Evolutionary conservation across 768 basidiomycete species (phyloP).

Genomic region (Macrolepiota fuliginosa): DNA sequence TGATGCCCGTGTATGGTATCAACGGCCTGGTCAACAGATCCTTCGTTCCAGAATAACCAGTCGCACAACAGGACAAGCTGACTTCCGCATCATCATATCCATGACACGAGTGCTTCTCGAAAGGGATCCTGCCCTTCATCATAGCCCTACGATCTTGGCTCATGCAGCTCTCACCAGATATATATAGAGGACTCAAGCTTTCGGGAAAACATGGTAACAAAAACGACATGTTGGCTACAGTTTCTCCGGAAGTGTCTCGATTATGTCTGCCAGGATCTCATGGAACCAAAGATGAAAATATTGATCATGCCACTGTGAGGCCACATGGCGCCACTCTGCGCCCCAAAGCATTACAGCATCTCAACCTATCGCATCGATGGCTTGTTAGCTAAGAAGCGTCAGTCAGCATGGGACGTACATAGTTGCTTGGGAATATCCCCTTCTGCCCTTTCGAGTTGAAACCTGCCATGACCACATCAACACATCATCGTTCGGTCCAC

Average conservation of each 20-base stretch:
- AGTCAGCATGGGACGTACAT: constrained; percentile 50
- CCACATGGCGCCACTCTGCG: background rate
- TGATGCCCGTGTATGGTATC: background rate
- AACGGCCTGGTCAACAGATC: background rate
- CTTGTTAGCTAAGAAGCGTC: constrained; percentile 1
- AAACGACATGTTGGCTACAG: background rate
- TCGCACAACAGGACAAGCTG: background rate
- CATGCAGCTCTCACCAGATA: background rate
- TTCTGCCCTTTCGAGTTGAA: constrained; percentile 56
- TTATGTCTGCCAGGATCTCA: background rate
- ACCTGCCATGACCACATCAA: constrained; percentile 40
- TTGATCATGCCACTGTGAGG: constrained; percentile 1
- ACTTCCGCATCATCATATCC: background rate
- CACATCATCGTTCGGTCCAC: constrained; percentile 1
- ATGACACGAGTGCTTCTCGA: background rate
- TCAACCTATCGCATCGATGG: constrained; percentile 11
- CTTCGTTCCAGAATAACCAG: background rate
- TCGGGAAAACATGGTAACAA: background rate
- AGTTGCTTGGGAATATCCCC: constrained; percentile 88
- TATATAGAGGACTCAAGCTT: background rate
- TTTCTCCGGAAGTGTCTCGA: background rate
- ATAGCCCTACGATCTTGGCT: background rate
- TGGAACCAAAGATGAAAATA: background rate
- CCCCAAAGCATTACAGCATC: background rate
- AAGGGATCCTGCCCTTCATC: background rate